These are phyloP conservation scores for Annulohypoxylon nitens DNA, from an alignment of 495 filamentous ascomycete genomes.

Conservation along the genomic window DNA sequence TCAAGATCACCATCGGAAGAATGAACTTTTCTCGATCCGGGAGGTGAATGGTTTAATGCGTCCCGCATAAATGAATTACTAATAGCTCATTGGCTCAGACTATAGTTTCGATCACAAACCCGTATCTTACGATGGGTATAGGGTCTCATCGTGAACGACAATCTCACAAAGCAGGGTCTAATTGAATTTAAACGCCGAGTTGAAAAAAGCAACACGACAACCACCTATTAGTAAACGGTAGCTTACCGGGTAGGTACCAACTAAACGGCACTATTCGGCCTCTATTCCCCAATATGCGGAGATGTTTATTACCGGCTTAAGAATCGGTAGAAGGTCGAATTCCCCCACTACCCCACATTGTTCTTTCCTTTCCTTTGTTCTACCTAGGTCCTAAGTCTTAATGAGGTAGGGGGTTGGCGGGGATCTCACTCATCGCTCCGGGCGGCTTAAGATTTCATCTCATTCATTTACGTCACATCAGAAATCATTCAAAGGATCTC, in stretches of 20 bases:
- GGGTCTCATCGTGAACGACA: background rate
- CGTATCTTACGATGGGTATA: background rate
- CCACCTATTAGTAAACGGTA: background rate
- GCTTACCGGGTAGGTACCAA: background rate
- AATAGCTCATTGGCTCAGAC: background rate
- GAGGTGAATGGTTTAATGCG: constrained; percentile 24
- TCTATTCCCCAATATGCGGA: constrained; percentile 24
- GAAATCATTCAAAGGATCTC: background rate
- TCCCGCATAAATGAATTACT: background rate
- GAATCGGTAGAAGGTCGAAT: constrained; percentile 15
- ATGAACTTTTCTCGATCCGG: constrained; percentile 21
- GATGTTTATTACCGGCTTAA: constrained; percentile 32
- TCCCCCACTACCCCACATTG: constrained; percentile 46
- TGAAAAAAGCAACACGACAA: background rate
- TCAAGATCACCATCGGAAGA: constrained; percentile 6
- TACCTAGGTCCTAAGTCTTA: background rate
- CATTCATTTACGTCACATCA: constrained; percentile 3
- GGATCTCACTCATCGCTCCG: constrained; percentile 6
- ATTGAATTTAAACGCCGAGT: background rate
- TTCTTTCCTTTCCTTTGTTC: constrained; percentile 23
- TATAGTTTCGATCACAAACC: background rate
- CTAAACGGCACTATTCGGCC: constrained; percentile 18
- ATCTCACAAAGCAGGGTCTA: background rate
- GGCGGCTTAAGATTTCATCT: background rate
- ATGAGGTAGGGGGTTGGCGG: background rate